These are phyloP conservation scores for Stemphylium beticola DNA, from an alignment of 2,329 filamentous ascomycete genomes.

Conservation along the genomic window DNA sequence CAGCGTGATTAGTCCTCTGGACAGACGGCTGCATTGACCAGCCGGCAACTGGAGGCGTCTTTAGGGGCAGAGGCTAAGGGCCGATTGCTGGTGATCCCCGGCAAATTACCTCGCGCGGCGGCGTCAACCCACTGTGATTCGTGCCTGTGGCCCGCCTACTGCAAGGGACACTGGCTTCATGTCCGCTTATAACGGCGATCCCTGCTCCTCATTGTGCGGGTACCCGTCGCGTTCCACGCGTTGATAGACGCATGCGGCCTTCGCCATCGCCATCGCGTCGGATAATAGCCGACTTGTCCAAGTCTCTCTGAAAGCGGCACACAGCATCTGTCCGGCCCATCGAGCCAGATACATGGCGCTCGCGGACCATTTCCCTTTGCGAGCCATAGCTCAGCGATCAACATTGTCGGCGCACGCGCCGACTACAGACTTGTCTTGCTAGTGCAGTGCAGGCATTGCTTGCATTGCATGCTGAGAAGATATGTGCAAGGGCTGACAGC, in stretches of 20 bases:
- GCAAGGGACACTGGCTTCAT: conserved; percentile 20
- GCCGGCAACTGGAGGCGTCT: conserved; percentile 14
- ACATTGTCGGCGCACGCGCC: neutral
- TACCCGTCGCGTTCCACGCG: conserved; percentile 7
- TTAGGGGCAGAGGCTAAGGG: conserved; percentile 26
- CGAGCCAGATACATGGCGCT: neutral
- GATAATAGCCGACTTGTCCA: neutral
- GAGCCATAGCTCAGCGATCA: neutral
- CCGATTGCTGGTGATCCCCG: conserved; percentile 10
- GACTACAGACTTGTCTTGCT: neutral
- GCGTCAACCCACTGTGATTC: conserved; percentile 14
- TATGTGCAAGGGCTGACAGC: conserved; percentile 1
- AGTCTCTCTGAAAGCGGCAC: too few relatives aligned
- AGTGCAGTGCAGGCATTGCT: neutral
- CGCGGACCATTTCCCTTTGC: neutral
- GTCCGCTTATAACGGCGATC: conserved; percentile 10
- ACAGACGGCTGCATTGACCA: conserved; percentile 27
- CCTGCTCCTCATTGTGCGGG: conserved; percentile 10
- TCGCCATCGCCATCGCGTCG: neutral
- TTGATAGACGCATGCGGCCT: neutral
- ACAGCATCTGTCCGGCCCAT: neutral
- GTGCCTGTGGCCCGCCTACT: conserved; percentile 6
- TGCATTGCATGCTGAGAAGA: neutral
- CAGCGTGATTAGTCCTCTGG: conserved; percentile 27
- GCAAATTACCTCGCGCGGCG: conserved; percentile 14